Conservation (phyloP, 129 eudicot species). For the sunflower (Helianthus annuus) region HanXRQr2.0-SUNRISE NC_035433.2:8105565-8106064, state of each 20-base stretch:
- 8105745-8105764: slow-evolving; percentile 81
- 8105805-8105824: slow-evolving; percentile 84
- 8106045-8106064: too few relatives aligned
- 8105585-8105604: slow-evolving; percentile 92
- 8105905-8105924: too few relatives aligned
- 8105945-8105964: too few relatives aligned
- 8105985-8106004: too few relatives aligned
- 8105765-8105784: slow-evolving; percentile 96
- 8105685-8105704: background rate
- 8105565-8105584: slow-evolving; percentile 91
- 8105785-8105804: slow-evolving; percentile 73
- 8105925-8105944: too few relatives aligned
- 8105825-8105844: slow-evolving; percentile 41
- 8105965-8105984: too few relatives aligned
- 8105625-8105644: slow-evolving; percentile 15
- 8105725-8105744: slow-evolving; percentile 88
- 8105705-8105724: slow-evolving; percentile 85
- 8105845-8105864: background rate
- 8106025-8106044: too few relatives aligned
- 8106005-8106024: too few relatives aligned
- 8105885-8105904: too few relatives aligned
- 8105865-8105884: too few relatives aligned
- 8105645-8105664: background rate
- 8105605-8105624: slow-evolving; percentile 88
- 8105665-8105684: background rate